Conservation (phyloP, 225 moss, liverwort and hornwort species). For the Pseudisothecium myosuroides region DNA sequence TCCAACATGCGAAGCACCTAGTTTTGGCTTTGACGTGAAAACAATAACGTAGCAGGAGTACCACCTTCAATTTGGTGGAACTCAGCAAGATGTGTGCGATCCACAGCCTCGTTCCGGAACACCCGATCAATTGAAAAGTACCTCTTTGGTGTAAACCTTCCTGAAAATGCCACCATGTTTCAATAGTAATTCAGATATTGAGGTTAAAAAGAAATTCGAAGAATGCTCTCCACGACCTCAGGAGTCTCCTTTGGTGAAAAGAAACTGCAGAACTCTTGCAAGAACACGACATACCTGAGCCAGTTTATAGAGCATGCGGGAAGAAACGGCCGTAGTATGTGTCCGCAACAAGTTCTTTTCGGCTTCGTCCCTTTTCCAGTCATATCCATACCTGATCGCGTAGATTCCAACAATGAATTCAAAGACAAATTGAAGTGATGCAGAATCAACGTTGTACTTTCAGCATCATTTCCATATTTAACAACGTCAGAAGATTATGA, state of each 20-base stretch:
- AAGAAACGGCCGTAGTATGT: conserved; percentile 88
- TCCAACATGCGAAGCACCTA: background rate
- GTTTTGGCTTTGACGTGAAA: background rate
- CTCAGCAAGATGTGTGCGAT: conserved; percentile 79
- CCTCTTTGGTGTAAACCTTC: conserved; percentile 58
- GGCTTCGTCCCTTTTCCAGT: conserved; percentile 91
- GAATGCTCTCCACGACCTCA: background rate
- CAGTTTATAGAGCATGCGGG: conserved; percentile 88
- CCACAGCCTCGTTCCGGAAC: conserved; percentile 92
- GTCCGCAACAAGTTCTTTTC: conserved; percentile 93
- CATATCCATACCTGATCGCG: conserved; percentile 64
- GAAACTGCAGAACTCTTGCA: background rate
- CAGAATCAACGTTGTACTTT: background rate
- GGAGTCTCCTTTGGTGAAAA: background rate
- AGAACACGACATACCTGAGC: conserved; percentile 36
- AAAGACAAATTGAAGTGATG: background rate
- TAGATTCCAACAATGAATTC: background rate
- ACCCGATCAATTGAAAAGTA: conserved; percentile 94
- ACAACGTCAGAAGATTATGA: background rate
- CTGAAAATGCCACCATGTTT: conserved; percentile 7
- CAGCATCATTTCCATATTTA: background rate
- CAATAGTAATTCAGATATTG: background rate
- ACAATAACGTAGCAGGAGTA: background rate
- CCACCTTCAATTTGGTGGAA: conserved; percentile 93
- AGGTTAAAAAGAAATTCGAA: background rate